Base-by-base conservation (phyloP, 352 stramenopile species). In the Phytopythium helicoides region DNA sequence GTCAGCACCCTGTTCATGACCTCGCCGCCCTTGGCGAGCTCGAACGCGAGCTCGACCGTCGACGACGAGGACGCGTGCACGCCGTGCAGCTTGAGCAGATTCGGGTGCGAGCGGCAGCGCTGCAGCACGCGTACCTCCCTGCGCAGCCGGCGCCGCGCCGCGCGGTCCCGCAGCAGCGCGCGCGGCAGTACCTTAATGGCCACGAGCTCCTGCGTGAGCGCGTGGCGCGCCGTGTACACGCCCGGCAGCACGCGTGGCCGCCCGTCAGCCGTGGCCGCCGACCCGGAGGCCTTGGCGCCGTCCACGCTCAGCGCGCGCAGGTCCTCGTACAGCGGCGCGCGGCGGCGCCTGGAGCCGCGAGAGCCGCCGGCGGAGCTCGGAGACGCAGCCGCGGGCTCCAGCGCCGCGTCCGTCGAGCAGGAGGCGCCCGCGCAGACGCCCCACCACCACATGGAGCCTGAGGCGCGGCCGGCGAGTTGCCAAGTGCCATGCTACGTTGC, bases 11-110 rank as follows among this genome's bases (percentile, higher is more conserved):
- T 70, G 9, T 60, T 51, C 51, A 91, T 58, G 18, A 89, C 81
- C 22, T 88, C 58, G 18, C 84, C 81, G 19, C 84, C 77, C 45
- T 70, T 56, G 6, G 81, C 79, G 44, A 94, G 54, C 52, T 94
- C 81, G 38, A 94, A 94, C 36, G 74, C 79, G 51, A 94, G 73
- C 57, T 90, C 78, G 12, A 91, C 57, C 8, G 72, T 85, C 22
- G 55, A 33, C 3, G 59, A 44, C 1, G 71, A 67, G 8, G 47
- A 52, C 14, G 76, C 60, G 50, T 79, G 78, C 22, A 87, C 76
- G 47, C 72, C 79, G 52, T 89, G 71, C 48, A 94, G 67, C 21
- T 60, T 76, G 44, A 94, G 68, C 45, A 94, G 56, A 47, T 91
- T 81, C 22, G 65, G 60, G 49, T 94, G 81, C 6, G 67, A 60